A percentile compares a stretch with the other conserved stretches of the same genome.
Evolutionary conservation across 371 early-diverging fungal genomes (phyloP).

Genomic region (Rhizomucor miehei): DNA sequence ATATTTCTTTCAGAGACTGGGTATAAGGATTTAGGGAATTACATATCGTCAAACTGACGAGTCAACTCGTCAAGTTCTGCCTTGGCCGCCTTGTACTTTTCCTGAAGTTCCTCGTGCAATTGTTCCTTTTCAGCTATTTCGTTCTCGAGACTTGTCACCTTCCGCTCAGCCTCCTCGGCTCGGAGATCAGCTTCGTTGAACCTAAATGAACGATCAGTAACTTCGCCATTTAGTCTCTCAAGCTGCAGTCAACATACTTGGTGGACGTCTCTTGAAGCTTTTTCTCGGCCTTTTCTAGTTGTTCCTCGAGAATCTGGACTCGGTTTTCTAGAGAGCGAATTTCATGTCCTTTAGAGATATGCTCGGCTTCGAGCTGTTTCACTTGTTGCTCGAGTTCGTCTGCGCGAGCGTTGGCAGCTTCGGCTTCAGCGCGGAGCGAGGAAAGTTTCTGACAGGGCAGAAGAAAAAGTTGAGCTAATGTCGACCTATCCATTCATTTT

Average conservation of each 20-base stretch:
- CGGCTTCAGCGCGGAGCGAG: conserved; percentile 68
- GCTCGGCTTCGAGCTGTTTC: conserved; percentile 64
- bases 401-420: conserved; percentile 62
- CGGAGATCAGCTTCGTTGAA: conserved; percentile 70
- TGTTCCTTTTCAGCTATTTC: conserved; percentile 64
- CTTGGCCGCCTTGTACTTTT: conserved; percentile 64
- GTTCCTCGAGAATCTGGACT: conserved; percentile 61
- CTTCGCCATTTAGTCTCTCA: too few relatives aligned
- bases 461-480: not conserved
- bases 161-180: conserved; percentile 75
- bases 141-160: conserved; percentile 60
- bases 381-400: conserved; percentile 64
- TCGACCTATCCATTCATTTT: not conserved
- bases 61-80: conserved; percentile 73
- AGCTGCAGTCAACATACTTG: too few relatives aligned
- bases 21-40: conserved; percentile 8
- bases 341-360: conserved; percentile 74
- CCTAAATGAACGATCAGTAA: conserved; percentile 29
- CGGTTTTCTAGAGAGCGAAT: conserved; percentile 69
- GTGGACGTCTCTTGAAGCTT: conserved; percentile 54
- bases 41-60: conserved; percentile 72
- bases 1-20: too few relatives aligned
- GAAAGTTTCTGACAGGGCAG: conserved; percentile 58
- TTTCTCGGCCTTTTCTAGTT: conserved; percentile 62
- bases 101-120: conserved; percentile 59